Percentiles rank a stretch among this genome's conserved stretches.
phyloP scores from a whole-genome alignment of 257 asterid species.

The Anisodus tanguticus region DNA sequence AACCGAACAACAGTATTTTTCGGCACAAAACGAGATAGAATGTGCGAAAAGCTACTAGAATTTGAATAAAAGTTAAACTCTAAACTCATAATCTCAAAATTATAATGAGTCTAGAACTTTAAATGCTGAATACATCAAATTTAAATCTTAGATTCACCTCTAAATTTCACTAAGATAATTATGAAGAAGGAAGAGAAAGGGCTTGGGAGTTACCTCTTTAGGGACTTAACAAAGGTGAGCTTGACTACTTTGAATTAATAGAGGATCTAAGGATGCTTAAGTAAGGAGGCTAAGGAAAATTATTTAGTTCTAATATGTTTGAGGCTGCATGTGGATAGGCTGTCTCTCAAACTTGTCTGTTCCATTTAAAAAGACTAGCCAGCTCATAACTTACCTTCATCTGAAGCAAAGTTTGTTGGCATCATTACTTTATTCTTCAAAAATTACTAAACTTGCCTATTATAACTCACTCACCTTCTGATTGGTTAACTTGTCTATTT shows the following conservation, averaged over 20 bases:
- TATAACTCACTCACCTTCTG: not conserved
- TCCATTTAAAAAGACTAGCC: slow-evolving; percentile 49
- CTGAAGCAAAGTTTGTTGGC: slow-evolving; percentile 50
- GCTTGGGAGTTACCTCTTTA: not conserved
- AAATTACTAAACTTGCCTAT: not conserved
- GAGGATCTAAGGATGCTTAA: not conserved
- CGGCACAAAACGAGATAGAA: not conserved
- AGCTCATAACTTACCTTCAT: slow-evolving; percentile 51
- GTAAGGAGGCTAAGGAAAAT: not conserved
- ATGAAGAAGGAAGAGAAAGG: slow-evolving; percentile 30
- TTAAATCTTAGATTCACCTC: not conserved
- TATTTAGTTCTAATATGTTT: not conserved
- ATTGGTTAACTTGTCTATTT: not conserved
- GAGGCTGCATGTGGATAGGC: slow-evolving; percentile 45
- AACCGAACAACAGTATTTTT: not conserved
- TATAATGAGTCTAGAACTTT: not conserved
- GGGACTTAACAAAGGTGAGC: not conserved
- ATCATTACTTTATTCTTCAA: slow-evolving; percentile 19
- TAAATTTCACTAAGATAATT: not conserved
- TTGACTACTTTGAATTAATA: not conserved
- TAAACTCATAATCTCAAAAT: not conserved
- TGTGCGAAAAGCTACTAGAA: too few relatives aligned
- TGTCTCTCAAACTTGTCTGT: slow-evolving; percentile 52
- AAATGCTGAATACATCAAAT: not conserved
- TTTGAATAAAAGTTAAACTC: too few relatives aligned